Evolutionary conservation across 352 stramenopile genomes (phyloP).

Genomic region (Poterioochromonas sp.): DNA sequence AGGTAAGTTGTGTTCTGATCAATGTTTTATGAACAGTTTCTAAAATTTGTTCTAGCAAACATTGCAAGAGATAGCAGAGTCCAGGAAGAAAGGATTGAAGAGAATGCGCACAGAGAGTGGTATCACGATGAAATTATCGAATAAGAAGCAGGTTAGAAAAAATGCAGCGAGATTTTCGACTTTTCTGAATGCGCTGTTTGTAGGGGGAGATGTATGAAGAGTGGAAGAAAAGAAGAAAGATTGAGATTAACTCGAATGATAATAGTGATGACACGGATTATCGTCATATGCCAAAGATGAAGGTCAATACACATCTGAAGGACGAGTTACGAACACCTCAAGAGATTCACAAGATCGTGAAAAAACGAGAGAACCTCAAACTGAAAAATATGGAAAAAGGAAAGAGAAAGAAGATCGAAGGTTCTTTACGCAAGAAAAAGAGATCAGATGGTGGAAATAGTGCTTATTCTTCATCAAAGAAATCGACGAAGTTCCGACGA

Average conservation of each 20-base stretch:
- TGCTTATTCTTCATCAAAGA: not conserved
- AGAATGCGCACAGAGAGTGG: conserved; percentile 71
- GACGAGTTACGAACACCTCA: conserved; percentile 17
- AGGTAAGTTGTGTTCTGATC: conserved; percentile 54
- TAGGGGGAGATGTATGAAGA: conserved; percentile 79
- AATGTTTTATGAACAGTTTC: not conserved
- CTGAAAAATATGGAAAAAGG: conserved; percentile 32
- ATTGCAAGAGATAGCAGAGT: conserved; percentile 53
- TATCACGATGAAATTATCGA: not conserved
- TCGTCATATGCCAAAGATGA: not conserved
- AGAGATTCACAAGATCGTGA: conserved; percentile 23
- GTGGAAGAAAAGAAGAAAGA: conserved; percentile 64
- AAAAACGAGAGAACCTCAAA: conserved; percentile 7
- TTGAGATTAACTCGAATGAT: conserved; percentile 32
- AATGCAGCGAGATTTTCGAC: conserved; percentile 31
- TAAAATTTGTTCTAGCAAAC: conserved; percentile 55
- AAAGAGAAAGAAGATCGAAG: conserved; percentile 16
- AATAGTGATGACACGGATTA: not conserved
- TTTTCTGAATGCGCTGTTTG: not conserved
- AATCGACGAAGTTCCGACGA: not conserved
- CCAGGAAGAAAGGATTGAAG: conserved; percentile 42
- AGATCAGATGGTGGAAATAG: not conserved
- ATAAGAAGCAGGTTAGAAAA: not conserved
- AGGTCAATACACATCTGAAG: not conserved
- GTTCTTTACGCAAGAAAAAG: not conserved